Base-by-base conservation (phyloP, 768 basidiomycete species). In the Rhodosporidiobolus odoratus region DNA sequence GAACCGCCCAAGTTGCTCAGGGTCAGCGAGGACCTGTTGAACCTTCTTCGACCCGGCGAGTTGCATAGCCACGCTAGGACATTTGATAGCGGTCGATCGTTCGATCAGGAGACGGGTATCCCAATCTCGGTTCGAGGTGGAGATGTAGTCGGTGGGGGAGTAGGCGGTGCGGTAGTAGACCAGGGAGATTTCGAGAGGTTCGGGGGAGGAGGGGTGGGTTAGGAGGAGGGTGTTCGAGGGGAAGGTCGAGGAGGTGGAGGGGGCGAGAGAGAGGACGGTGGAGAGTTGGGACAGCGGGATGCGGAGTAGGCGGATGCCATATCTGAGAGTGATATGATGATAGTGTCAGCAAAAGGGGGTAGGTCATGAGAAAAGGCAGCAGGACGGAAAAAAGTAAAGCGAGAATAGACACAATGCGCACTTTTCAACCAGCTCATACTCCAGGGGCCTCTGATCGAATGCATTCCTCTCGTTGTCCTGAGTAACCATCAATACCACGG, bases 11-110 rank as follows among this genome's bases (percentile, higher is more conserved):
- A 95, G 82, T 12, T 90, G 80, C 1, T 87, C 87, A 0, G 86
- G 85, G 35, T 86, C 84, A 25, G 88, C 85, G 23, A 99, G 83
- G 0, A 89, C 89, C 76, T 97, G 87, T 79, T 98, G 95, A 0
- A 99, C 86, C 78, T 96, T 96, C 83, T 99, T 99, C 5, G 89
- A 88, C 0, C 95, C 95, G 0, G 94, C 92, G n/a, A 97, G 86
- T 74, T 98, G 95, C 21, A 98, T 84, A 9, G 89, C 87, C 74
- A 97, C 86, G 2, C 87, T 86, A 0, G 95, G 95, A 77, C 95
- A 99, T 72, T 97, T 95, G 82, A 93, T 92, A 0, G 95, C 92
- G 61, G 80, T 82, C 10, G 89, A 90, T 47, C 86, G 83, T 78
- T 98, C 94, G 43, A 98, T 83, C 21, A 86, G 80, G 75, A 89